These are phyloP conservation scores for Fusarium sp. DNA, from an alignment of 2,329 filamentous ascomycete genomes.

Conservation along the genomic window DNA sequence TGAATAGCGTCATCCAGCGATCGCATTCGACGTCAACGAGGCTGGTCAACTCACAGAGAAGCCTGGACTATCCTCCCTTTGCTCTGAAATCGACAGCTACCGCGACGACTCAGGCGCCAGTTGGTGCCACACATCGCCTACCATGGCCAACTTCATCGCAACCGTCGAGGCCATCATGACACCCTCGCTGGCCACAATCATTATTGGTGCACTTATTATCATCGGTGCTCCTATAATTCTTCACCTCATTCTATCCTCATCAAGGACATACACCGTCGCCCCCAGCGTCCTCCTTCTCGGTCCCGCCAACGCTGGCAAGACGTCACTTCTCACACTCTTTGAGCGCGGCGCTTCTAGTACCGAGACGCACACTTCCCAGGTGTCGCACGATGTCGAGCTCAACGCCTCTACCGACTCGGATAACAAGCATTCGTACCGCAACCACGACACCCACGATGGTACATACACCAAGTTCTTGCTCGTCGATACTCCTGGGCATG, in stretches of 20 bases:
- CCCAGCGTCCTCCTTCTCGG: conserved; percentile 85
- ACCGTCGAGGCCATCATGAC: conserved; percentile 64
- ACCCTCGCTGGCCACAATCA: conserved; percentile 69
- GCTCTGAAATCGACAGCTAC: neutral
- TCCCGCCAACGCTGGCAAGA: conserved; percentile 87
- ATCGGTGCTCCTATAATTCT: conserved; percentile 79
- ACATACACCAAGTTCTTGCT: conserved; percentile 77
- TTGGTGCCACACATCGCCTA: conserved; percentile 29
- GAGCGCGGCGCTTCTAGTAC: conserved; percentile 61
- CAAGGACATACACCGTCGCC: conserved; percentile 69
- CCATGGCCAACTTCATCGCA: conserved; percentile 52
- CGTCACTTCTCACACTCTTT: conserved; percentile 80
- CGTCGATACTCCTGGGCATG: conserved; percentile 92
- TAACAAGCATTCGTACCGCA: conserved; percentile 57
- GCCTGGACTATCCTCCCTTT: neutral
- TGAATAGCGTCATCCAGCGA: neutral
- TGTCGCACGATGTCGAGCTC: conserved; percentile 62
- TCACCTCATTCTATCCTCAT: conserved; percentile 77
- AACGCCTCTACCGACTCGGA: conserved; percentile 59
- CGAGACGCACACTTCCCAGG: conserved; percentile 66
- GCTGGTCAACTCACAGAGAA: neutral
- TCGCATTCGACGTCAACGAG: neutral
- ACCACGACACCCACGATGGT: conserved; percentile 64
- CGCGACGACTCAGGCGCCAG: conserved; percentile 8
- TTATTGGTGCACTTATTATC: conserved; percentile 75